phyloP scores from a whole-genome alignment of 2,329 filamentous ascomycete species.

The Fusarium robinianum region DNA sequence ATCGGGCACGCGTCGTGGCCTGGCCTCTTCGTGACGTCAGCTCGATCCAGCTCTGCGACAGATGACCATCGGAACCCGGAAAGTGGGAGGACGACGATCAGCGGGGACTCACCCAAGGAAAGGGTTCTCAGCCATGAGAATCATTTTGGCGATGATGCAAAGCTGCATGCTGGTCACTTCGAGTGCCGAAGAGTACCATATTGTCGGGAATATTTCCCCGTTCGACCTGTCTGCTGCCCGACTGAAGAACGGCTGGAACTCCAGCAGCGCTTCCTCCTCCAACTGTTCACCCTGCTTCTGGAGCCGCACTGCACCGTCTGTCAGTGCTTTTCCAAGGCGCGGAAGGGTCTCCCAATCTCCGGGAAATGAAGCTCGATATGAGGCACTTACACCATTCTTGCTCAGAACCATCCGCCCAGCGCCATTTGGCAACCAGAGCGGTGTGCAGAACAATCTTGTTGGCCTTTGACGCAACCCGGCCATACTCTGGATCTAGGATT shows the following conservation, averaged over 20 bases:
- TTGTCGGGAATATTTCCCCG: constrained; percentile 47
- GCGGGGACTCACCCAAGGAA: constrained; percentile 43
- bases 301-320: constrained; percentile 37
- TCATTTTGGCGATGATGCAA: constrained; percentile 46
- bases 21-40: constrained; percentile 32
- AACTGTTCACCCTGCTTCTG: constrained; percentile 44
- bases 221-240: constrained; percentile 42
- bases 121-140: constrained; percentile 47
- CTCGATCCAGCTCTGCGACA: neutral
- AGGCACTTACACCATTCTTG: constrained; percentile 44
- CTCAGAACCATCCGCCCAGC: constrained; percentile 44
- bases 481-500: constrained; percentile 42
- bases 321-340: too few relatives aligned
- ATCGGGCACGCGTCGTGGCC: constrained; percentile 37
- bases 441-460: constrained; percentile 49
- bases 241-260: constrained; percentile 43
- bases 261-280: constrained; percentile 40
- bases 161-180: constrained; percentile 49
- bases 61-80: neutral
- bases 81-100: too few relatives aligned
- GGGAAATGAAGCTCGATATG: neutral
- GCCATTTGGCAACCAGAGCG: constrained; percentile 48
- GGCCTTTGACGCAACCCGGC: constrained; percentile 42
- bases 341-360: too few relatives aligned
- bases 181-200: constrained; percentile 47